Percentiles rank a stretch among this genome's conserved stretches.
Evolutionary conservation across 208 protist genomes (phyloP).

Genomic region (Leishmania gerbilli): DNA sequence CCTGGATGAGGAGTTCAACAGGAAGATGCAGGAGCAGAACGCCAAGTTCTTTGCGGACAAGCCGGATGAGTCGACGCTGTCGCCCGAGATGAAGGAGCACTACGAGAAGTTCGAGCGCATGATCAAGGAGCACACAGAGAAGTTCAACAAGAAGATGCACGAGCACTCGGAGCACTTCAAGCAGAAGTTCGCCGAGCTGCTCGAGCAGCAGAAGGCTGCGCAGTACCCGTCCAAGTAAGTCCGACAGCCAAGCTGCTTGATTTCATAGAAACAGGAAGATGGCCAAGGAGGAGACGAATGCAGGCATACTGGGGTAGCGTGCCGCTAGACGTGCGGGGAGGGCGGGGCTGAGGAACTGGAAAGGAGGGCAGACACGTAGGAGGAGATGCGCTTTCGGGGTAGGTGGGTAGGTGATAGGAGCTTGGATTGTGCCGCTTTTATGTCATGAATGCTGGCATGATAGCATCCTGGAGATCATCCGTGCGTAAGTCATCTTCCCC

Average conservation of each 20-base stretch:
- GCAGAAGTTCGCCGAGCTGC: conserved; percentile 88
- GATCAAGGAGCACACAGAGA: conserved; percentile 93
- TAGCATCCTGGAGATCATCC: not conserved
- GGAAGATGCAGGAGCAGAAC: conserved; percentile 94
- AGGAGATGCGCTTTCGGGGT: not conserved
- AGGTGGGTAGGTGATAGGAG: not conserved
- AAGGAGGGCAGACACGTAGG: not conserved
- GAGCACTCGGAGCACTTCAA: conserved; percentile 93
- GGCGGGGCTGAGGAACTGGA: not conserved
- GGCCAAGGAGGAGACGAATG: not conserved
- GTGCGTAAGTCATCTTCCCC: not conserved
- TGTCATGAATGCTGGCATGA: not conserved
- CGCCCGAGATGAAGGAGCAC: conserved; percentile 92
- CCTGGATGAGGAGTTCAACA: conserved; percentile 88
- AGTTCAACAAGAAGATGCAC: conserved; percentile 94
- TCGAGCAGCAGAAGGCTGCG: conserved; percentile 93
- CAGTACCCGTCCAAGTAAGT: conserved; percentile 88
- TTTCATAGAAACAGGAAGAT: not conserved
- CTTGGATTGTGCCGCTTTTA: not conserved
- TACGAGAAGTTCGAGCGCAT: conserved; percentile 93
- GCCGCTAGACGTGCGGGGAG: not conserved
- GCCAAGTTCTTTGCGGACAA: conserved; percentile 93
- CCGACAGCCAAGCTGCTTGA: not conserved
- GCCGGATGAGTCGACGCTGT: conserved; percentile 88
- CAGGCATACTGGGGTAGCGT: not conserved